Conservation (phyloP, 2,329 filamentous ascomycete genomes). For the Triangularia setosa region DNA sequence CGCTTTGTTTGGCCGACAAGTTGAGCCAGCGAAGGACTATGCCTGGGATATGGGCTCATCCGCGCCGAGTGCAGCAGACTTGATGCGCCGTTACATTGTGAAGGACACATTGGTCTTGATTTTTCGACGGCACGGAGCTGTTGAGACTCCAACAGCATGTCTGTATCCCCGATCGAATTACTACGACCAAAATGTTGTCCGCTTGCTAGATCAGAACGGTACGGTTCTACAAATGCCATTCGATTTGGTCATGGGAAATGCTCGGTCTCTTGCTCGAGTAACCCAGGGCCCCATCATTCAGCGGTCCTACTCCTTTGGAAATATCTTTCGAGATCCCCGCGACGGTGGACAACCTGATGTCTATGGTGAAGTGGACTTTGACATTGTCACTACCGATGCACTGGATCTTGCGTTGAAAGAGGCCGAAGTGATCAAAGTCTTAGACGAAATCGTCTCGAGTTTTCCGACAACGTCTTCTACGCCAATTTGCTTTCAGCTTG, state of each 20-base stretch:
- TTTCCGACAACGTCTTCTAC: constrained; percentile 71
- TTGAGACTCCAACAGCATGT: constrained; percentile 70
- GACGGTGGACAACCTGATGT: constrained; percentile 77
- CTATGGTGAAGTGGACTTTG: constrained; percentile 90
- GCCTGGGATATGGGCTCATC: constrained; percentile 68
- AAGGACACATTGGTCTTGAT: constrained; percentile 72
- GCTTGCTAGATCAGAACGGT: constrained; percentile 76
- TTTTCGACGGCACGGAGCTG: constrained; percentile 84
- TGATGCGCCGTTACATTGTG: constrained; percentile 68
- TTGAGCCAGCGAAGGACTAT: constrained; percentile 76
- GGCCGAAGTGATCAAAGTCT: constrained; percentile 87
- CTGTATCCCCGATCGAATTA: constrained; percentile 80
- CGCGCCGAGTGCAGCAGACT: constrained; percentile 52
- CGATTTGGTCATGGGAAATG: constrained; percentile 85
- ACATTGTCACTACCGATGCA: constrained; percentile 81
- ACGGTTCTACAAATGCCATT: constrained; percentile 92
- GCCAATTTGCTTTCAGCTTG: constrained; percentile 84
- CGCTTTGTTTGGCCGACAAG: constrained; percentile 73
- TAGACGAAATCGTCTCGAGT: constrained; percentile 81
- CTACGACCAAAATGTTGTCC: constrained; percentile 71
- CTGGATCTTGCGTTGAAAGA: constrained; percentile 84
- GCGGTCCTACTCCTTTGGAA: constrained; percentile 82
- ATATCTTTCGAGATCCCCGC: constrained; percentile 75
- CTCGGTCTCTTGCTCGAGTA: constrained; percentile 74
- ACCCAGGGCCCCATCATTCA: constrained; percentile 58